These are phyloP conservation scores for Fusarium solani-melongenae DNA, from an alignment of 2,329 filamentous ascomycete species.

Conservation along the genomic window DNA sequence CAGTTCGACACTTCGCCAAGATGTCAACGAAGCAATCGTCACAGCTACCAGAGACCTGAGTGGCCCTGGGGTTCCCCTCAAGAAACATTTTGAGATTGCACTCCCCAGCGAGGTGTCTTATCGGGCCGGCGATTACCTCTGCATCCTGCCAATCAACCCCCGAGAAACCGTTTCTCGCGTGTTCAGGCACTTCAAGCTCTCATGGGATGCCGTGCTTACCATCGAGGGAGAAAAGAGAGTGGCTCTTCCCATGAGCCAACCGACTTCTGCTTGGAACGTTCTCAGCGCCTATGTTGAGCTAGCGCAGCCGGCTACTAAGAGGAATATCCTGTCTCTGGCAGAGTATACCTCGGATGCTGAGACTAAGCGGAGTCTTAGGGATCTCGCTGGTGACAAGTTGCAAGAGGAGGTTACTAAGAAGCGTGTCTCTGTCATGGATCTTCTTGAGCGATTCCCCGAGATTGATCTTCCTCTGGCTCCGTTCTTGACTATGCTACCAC, in stretches of 20 bases:
- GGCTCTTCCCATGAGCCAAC: constrained; percentile 61
- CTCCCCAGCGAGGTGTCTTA: constrained; percentile 72
- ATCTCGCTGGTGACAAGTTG: constrained; percentile 49
- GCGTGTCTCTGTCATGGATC: constrained; percentile 67
- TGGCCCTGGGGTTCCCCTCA: constrained; percentile 54
- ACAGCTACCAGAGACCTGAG: constrained; percentile 64
- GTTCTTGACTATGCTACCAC: constrained; percentile 72
- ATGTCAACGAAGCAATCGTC: constrained; percentile 70
- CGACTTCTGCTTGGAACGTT: constrained; percentile 69
- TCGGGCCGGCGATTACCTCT: constrained; percentile 76
- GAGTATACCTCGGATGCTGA: constrained; percentile 47
- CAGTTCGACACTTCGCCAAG: constrained; percentile 65
- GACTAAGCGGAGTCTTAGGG: constrained; percentile 49
- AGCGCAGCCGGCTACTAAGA: constrained; percentile 73
- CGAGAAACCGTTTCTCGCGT: constrained; percentile 68
- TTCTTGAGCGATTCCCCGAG: constrained; percentile 67
- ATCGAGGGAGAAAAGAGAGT: constrained; percentile 60
- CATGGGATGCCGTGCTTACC: constrained; percentile 68
- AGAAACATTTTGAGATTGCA: constrained; percentile 70
- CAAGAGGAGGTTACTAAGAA: constrained; percentile 57
- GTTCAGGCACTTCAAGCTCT: constrained; percentile 69
- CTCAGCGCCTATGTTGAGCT: constrained; percentile 77
- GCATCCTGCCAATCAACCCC: constrained; percentile 74
- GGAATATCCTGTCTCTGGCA: constrained; percentile 45
- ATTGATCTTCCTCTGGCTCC: constrained; percentile 66